Percentiles rank a stretch among this genome's conserved stretches.
phyloP scores from a whole-genome alignment of 1,284 basidiomycete species.

The Malassezia cuniculi region DNA sequence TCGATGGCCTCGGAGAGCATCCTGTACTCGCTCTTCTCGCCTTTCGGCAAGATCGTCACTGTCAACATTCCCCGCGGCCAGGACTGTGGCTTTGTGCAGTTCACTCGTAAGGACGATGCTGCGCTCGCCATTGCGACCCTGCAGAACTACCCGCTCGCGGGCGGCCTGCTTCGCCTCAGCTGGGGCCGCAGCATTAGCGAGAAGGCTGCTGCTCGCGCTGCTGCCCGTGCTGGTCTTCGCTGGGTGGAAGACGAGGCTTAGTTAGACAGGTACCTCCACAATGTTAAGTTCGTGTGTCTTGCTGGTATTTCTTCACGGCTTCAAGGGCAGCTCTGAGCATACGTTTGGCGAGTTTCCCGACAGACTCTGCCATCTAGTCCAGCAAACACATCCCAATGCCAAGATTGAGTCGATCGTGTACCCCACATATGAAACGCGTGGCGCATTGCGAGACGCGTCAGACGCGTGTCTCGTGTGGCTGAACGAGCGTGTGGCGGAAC shows the following conservation, averaged over 20 bases:
- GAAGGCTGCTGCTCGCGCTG: constrained; percentile 41
- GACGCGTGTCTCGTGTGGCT: constrained; percentile 21
- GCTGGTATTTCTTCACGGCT: constrained; percentile 31
- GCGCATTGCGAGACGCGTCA: constrained; percentile 26
- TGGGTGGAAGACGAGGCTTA: constrained; percentile 16
- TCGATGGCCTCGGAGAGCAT: constrained; percentile 39
- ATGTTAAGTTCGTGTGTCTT: background rate
- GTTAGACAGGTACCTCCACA: no score
- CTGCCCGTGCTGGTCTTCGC: constrained; percentile 13
- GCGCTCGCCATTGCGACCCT: constrained; percentile 84
- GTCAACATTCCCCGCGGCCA: constrained; percentile 91
- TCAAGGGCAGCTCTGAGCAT: constrained; percentile 59
- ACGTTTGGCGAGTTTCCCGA: constrained; percentile 65
- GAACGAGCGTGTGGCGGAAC: constrained; percentile 63
- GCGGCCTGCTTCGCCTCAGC: constrained; percentile 66
- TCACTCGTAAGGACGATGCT: constrained; percentile 76
- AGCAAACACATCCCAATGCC: constrained; percentile 48
- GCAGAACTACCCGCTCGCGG: constrained; percentile 87
- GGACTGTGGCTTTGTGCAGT: constrained; percentile 90
- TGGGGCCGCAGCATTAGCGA: constrained; percentile 59
- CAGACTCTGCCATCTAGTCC: constrained; percentile 62
- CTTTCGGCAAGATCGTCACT: constrained; percentile 40
- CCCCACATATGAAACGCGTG: constrained; percentile 70
- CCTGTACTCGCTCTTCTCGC: constrained; percentile 38
- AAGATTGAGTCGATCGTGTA: constrained; percentile 65